Percentiles rank a stretch among this genome's conserved stretches.
phyloP scores from a whole-genome alignment of 139 green algal genomes.

The Chlorella sp. region DNA sequence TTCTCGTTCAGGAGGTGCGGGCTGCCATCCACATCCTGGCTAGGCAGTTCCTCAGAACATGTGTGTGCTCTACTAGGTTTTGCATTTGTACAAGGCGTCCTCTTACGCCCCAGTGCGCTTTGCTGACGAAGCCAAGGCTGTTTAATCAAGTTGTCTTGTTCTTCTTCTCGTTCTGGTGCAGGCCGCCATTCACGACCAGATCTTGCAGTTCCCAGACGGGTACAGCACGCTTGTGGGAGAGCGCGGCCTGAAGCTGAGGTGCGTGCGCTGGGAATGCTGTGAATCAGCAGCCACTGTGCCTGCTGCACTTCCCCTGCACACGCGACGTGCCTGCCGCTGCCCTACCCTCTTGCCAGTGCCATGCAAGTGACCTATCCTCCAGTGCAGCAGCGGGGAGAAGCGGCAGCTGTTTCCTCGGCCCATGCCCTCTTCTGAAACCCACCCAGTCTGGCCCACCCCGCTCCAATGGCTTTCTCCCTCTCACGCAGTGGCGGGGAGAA shows the following conservation, averaged over 20 bases:
- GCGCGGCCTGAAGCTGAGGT: constrained; percentile 90
- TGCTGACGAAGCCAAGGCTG: too few relatives aligned
- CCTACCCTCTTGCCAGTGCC: too few relatives aligned
- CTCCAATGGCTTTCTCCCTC: background rate
- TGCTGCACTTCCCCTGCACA: background rate
- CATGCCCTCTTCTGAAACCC: too few relatives aligned
- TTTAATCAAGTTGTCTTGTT: background rate
- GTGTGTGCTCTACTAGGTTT: too few relatives aligned
- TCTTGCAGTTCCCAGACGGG: constrained; percentile 89
- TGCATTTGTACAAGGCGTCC: too few relatives aligned
- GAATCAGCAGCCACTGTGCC: background rate
- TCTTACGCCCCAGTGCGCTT: background rate
- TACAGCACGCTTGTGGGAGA: constrained; percentile 95
- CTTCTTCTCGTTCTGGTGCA: constrained; percentile 24
- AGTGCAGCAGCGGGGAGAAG: too few relatives aligned
- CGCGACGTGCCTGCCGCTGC: background rate
- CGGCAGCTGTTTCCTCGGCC: too few relatives aligned
- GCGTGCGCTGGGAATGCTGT: background rate
- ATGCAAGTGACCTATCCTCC: too few relatives aligned
- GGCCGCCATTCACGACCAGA: constrained; percentile 86
- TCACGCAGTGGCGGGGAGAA: constrained; percentile 63
- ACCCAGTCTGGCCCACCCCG: too few relatives aligned
- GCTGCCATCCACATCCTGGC: too few relatives aligned
- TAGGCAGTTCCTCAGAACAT: too few relatives aligned
- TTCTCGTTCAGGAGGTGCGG: too few relatives aligned